Conservation (phyloP, 176 grass and related monocot genomes). For the Triticum turgidum region DNA sequence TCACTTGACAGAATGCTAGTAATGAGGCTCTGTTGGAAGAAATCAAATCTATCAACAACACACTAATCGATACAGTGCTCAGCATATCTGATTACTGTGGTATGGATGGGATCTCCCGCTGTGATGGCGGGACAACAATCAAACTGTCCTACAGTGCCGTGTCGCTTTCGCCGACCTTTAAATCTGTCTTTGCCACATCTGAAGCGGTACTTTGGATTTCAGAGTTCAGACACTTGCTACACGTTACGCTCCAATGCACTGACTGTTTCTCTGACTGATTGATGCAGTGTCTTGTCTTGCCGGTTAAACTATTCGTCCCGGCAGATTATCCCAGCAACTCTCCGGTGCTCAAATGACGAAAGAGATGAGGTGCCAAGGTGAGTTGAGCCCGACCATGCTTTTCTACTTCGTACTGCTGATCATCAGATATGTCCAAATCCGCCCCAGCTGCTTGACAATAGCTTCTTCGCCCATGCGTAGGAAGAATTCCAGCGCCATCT, state of each 20-base stretch:
- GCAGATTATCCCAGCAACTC: constrained; percentile 34
- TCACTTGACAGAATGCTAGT: background rate
- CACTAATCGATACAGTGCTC: constrained; percentile 14
- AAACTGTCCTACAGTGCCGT: background rate
- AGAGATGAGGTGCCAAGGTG: background rate
- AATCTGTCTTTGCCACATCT: background rate
- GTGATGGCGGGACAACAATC: background rate
- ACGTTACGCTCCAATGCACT: background rate
- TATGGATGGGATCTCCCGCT: background rate
- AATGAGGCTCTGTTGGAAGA: constrained; percentile 3
- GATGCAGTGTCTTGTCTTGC: background rate
- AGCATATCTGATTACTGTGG: background rate
- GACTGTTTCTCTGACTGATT: background rate
- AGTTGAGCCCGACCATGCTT: background rate
- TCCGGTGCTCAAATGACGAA: background rate
- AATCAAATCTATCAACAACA: constrained; percentile 5
- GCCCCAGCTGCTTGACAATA: background rate
- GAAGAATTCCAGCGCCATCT: background rate
- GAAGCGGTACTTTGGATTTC: background rate
- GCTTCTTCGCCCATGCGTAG: background rate
- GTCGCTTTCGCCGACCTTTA: background rate
- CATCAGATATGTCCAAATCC: background rate
- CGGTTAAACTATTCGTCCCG: background rate
- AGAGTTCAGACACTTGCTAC: background rate
- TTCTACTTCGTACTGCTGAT: background rate